Base-by-base conservation (phyloP, 768 basidiomycete genomes). In the Filobasidium wieringae region DNA sequence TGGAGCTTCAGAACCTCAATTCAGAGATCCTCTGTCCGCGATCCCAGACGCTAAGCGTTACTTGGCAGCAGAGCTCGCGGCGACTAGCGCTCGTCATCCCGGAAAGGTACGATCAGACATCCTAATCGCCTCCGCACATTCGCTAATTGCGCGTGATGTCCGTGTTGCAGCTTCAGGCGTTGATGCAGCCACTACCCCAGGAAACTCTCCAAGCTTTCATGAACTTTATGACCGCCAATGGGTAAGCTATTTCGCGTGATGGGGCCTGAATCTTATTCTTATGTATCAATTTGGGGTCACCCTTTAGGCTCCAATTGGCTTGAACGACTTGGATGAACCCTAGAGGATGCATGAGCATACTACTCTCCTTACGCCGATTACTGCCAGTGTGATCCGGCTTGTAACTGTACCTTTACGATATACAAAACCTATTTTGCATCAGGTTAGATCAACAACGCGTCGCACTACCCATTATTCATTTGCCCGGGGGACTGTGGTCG, bases 1-100 rank as follows among this genome's bases (percentile, higher is more conserved):
- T 17, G 92, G 90, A 0, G 87, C 93, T 1, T 84, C 85, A 1
- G 86, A 87, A 63, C 75, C 73, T 0, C 72, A 72, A 0, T 77
- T 78, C 39, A 72, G 69, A 0, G 87, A 89, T 69, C 83, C 83
- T 0, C 81, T 73, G 7, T 65, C 65, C 15, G 61, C 68, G 17
- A 64, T 77, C 7, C 53, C 59, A 6, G 76, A 78, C 41, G 66
- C 69, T 27, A 70, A 71, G 63, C 58, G 62, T 32, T 74, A 63
- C 52, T 62, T 70, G 15, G 63, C 58, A 31, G 63, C 61, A 50
- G 63, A 69, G 45, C 47, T 73, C 11, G 61, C 65, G 8, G 58
- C 51, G 24, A 59, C 67, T 49, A 66, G 63, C 24, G 43, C 32
- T 4, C 69, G 67, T 41, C 57, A 63, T 33, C 68, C 68, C 11